phyloP scores from a whole-genome alignment of 2,329 filamentous ascomycete genomes.

The Pleoardoris graminearum region DNA sequence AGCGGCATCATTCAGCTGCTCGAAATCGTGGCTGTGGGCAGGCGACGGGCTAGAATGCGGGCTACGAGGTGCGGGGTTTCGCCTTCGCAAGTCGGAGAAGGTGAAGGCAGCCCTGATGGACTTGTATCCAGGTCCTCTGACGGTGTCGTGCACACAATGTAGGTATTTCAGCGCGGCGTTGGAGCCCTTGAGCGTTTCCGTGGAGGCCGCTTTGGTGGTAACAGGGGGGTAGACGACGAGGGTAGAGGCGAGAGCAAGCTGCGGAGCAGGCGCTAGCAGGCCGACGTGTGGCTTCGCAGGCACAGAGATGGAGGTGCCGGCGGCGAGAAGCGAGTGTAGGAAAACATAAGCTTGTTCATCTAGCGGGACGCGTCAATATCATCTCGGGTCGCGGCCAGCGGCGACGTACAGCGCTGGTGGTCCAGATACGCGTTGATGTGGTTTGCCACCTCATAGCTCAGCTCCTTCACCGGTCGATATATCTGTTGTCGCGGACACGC shows the following conservation, averaged over 20 bases:
- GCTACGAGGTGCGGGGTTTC: slow-evolving; percentile 18
- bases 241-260: slow-evolving; percentile 77
- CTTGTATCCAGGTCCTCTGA: slow-evolving; percentile 69
- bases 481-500: slow-evolving; percentile 30
- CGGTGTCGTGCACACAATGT: slow-evolving; percentile 64
- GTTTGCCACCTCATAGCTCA: slow-evolving; percentile 41
- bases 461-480: slow-evolving; percentile 36
- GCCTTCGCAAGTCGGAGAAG: slow-evolving; percentile 54
- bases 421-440: slow-evolving; percentile 45
- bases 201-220: slow-evolving; percentile 70
- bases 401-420: slow-evolving; percentile 34
- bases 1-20: slow-evolving; percentile 38
- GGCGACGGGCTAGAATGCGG: slow-evolving; percentile 30
- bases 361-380: slow-evolving; percentile 16
- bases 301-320: slow-evolving; percentile 38
- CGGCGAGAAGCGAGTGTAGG: slow-evolving; percentile 38
- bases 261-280: slow-evolving; percentile 69
- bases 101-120: slow-evolving; percentile 71
- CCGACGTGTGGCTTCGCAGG: slow-evolving; percentile 50
- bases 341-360: slow-evolving; percentile 41
- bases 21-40: slow-evolving; percentile 46
- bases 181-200: slow-evolving; percentile 65
- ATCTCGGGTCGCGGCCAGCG: neutral
- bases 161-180: slow-evolving; percentile 72
- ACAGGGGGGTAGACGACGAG: slow-evolving; percentile 79